These are phyloP conservation scores for Colletotrichum somersetense DNA, from an alignment of 2,329 filamentous ascomycete genomes.

Conservation along the genomic window DNA sequence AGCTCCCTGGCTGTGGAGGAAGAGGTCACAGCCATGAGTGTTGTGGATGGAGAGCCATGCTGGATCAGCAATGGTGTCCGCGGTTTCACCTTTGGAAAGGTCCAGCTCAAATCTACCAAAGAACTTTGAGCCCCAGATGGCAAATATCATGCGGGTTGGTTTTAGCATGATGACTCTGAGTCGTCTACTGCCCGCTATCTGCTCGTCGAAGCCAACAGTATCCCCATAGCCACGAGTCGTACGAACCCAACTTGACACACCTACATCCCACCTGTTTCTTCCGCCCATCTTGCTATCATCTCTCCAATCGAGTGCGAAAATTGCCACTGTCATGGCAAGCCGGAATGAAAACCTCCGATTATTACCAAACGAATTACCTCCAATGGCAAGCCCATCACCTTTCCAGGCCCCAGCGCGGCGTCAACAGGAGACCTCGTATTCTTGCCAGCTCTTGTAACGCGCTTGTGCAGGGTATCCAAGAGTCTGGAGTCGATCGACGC, in stretches of 20 bases:
- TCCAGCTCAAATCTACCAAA: slow-evolving; percentile 47
- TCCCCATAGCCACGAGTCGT: not conserved
- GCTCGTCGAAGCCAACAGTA: not conserved
- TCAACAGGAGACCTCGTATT: slow-evolving; percentile 14
- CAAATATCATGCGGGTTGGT: not conserved
- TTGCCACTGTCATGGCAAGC: not conserved
- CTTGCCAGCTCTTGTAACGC: slow-evolving; percentile 4
- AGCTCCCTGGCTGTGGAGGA: slow-evolving; percentile 75
- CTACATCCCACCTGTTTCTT: not conserved
- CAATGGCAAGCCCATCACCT: not conserved
- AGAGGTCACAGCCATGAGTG: slow-evolving; percentile 67
- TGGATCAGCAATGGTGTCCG: slow-evolving; percentile 92
- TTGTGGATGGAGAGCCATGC: slow-evolving; percentile 80
- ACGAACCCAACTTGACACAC: not conserved
- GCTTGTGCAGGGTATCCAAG: slow-evolving; percentile 36
- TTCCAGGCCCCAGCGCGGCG: not conserved
- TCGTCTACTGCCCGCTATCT: not conserved
- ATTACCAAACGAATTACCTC: not conserved
- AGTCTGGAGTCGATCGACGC: slow-evolving; percentile 40
- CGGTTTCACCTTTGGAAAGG: slow-evolving; percentile 74
- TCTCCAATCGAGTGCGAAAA: not conserved
- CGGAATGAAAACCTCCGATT: not conserved
- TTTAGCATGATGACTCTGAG: no score
- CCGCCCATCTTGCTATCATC: not conserved
- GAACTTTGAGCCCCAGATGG: not conserved